Conservation (phyloP, 208 protist genomes). For the Leishmania braziliensis region DNA sequence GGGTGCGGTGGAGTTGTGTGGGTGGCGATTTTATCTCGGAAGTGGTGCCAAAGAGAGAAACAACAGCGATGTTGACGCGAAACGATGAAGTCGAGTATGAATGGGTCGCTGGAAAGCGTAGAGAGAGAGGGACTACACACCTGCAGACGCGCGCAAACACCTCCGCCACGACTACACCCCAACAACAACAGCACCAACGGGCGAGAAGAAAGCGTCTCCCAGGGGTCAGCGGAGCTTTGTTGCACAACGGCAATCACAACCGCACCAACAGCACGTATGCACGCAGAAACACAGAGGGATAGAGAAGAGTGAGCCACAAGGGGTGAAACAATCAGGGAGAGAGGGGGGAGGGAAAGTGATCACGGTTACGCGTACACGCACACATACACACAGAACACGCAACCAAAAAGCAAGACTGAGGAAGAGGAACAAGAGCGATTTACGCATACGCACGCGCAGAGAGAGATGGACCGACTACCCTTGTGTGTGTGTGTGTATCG, state of each 20-base stretch:
- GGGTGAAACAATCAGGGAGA: neutral
- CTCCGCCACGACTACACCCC: neutral
- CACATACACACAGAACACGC: neutral
- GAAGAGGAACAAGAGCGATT: neutral
- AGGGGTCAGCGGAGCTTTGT: neutral
- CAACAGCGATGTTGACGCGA: neutral
- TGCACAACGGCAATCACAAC: neutral
- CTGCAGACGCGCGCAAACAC: neutral
- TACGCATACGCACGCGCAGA: neutral
- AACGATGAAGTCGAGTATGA: neutral
- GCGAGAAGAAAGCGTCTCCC: neutral
- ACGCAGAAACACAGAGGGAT: slow-evolving; percentile 15
- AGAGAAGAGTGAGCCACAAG: slow-evolving; percentile 10
- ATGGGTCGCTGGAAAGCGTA: neutral
- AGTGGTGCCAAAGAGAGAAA: neutral
- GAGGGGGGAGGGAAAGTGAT: neutral
- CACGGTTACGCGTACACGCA: neutral
- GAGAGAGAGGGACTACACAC: neutral
- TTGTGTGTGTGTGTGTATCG: neutral
- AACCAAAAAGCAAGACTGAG: neutral
- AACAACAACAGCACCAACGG: neutral
- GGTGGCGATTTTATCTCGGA: neutral
- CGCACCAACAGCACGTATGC: slow-evolving; percentile 21
- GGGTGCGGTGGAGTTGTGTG: neutral
- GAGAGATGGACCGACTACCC: neutral